A percentile compares a stretch with the other conserved stretches of the same genome.
phyloP scores from a whole-genome alignment of 257 asterid genomes.

The Echium plantagineum region DNA sequence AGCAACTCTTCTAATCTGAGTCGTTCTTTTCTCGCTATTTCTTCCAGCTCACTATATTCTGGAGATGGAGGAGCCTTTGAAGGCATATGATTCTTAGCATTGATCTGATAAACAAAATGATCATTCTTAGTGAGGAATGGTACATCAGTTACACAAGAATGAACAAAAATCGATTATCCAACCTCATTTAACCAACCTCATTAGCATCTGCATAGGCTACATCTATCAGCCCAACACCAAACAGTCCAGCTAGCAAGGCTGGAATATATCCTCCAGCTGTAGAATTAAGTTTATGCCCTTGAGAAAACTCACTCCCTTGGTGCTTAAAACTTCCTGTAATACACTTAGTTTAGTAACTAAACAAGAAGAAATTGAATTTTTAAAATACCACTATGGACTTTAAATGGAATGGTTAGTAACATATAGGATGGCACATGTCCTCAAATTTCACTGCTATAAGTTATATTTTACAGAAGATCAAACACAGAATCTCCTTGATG shows the following conservation, averaged over 20 bases:
- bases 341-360: too few species aligned
- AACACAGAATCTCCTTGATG: too few species aligned
- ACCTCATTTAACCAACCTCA: conserved; percentile 34
- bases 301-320: conserved; percentile 9
- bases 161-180: conserved; percentile 3
- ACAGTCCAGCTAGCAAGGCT: conserved; percentile 50
- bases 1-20: conserved; percentile 49
- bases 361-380: too few species aligned
- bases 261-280: conserved; percentile 19
- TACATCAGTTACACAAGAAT: conserved; percentile 3
- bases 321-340: conserved; percentile 34
- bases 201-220: conserved; percentile 56
- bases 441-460: too few species aligned
- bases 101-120: conserved; percentile 33
- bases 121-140: not conserved
- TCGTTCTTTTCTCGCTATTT: conserved; percentile 62
- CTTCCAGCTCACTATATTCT: conserved; percentile 41
- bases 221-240: conserved; percentile 53
- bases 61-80: conserved; percentile 26
- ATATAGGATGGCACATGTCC: too few species aligned
- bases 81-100: conserved; percentile 20
- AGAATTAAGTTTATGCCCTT: conserved; percentile 9
- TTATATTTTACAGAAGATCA: too few species aligned
- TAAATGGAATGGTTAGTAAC: too few species aligned
- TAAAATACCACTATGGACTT: too few species aligned